Evolutionary conservation across 257 asterid species (phyloP).

Genomic region (Solanum clarkiae): DNA sequence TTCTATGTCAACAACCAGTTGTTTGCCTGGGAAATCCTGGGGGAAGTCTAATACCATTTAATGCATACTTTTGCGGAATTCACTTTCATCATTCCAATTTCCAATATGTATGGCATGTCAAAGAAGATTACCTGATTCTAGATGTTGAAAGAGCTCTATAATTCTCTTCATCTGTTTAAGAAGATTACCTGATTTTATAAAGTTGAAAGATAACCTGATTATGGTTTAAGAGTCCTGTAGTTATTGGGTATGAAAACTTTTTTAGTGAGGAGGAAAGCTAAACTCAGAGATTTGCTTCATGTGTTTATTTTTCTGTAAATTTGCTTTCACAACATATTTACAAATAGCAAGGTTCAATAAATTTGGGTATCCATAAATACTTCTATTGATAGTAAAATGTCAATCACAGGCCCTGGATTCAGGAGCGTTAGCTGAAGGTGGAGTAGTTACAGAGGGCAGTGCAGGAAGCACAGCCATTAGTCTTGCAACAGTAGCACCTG

Average conservation of each 20-base stretch:
- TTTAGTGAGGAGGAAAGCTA: background rate
- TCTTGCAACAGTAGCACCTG: conserved; percentile 94
- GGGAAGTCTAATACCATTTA: background rate
- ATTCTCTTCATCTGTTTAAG: background rate
- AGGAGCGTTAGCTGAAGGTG: conserved; percentile 70
- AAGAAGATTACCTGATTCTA: background rate
- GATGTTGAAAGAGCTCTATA: background rate
- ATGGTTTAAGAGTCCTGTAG: background rate
- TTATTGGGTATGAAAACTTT: background rate
- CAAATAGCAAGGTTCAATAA: background rate
- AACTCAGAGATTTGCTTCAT: background rate
- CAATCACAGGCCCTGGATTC: conserved; percentile 62
- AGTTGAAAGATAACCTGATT: background rate
- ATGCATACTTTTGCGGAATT: background rate
- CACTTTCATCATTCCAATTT: background rate
- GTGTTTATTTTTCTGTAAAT: background rate
- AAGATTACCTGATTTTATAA: background rate
- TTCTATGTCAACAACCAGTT: background rate
- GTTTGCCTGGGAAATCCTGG: background rate
- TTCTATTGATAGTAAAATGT: background rate
- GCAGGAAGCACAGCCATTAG: conserved; percentile 99
- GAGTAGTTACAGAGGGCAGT: conserved; percentile 92
- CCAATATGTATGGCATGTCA: background rate
- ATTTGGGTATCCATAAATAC: background rate
- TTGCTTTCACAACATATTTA: background rate